Conservation (phyloP, 1,284 basidiomycete genomes). For the Cyathus olla region DNA sequence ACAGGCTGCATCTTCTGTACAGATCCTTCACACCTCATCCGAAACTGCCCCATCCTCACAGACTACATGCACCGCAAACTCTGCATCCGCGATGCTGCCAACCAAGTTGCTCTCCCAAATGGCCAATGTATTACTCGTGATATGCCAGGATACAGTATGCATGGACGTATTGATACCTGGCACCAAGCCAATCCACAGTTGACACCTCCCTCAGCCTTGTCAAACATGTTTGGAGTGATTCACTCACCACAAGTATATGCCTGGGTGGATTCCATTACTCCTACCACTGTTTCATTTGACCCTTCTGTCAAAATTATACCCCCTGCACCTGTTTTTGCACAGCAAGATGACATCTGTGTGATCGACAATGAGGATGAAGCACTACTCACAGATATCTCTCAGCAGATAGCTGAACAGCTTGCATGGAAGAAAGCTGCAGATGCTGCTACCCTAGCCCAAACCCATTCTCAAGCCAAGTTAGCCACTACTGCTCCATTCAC, state of each 20-base stretch:
- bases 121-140: background rate
- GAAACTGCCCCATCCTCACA: background rate
- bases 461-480: background rate
- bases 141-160: background rate
- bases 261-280: background rate
- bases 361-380: background rate
- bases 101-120: background rate
- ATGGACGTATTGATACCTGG: conserved; percentile 8
- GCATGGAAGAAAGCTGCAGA: background rate
- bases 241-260: background rate
- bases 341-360: background rate
- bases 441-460: background rate
- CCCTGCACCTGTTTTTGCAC: background rate
- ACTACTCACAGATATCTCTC: background rate
- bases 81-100: background rate
- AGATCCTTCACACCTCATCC: background rate
- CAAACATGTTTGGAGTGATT: background rate
- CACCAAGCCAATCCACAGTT: background rate
- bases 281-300: background rate
- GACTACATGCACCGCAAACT: background rate
- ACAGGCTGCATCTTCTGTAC: background rate
- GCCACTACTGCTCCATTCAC: background rate
- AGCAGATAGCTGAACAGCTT: background rate
- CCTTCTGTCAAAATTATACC: no score
- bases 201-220: background rate